phyloP scores from a whole-genome alignment of 768 basidiomycete species.

The Tulasnella sp. region DNA sequence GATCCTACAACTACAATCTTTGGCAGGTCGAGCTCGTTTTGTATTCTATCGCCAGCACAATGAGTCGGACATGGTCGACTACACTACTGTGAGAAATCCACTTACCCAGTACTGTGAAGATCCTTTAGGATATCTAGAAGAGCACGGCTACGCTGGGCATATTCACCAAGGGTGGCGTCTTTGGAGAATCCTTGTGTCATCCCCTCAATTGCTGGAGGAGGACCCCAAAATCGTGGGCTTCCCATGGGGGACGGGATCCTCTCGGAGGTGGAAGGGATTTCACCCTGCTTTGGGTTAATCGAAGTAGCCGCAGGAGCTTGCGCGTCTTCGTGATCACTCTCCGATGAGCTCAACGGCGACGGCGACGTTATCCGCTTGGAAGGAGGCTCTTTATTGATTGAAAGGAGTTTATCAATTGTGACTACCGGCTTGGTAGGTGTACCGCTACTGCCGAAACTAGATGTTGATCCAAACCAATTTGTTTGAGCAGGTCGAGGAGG shows the following conservation, averaged over 20 bases:
- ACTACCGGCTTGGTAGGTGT: no score
- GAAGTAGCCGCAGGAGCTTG: no score
- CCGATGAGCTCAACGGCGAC: not conserved
- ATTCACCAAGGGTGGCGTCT: not conserved
- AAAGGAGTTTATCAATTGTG: no score
- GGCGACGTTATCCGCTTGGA: no score
- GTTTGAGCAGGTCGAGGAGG: no score
- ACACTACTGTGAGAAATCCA: not conserved
- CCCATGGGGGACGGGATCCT: no score
- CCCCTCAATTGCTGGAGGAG: not conserved
- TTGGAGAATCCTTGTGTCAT: not conserved
- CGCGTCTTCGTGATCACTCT: constrained; percentile 33
- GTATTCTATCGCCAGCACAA: not conserved
- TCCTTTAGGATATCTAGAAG: not conserved
- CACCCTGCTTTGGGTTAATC: no score
- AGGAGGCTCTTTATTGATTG: no score
- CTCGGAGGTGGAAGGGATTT: no score
- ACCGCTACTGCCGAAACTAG: no score
- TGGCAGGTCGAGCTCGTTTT: constrained; percentile 52
- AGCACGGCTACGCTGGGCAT: not conserved
- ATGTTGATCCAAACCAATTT: no score
- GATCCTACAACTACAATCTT: constrained; percentile 61
- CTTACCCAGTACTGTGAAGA: constrained; percentile 2
- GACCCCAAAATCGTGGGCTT: not conserved
- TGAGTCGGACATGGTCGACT: not conserved